A percentile compares a stretch with the other conserved stretches of the same genome.
Evolutionary conservation across 345 rosid genomes (phyloP).

Genomic region (Raphanus sativus): DNA sequence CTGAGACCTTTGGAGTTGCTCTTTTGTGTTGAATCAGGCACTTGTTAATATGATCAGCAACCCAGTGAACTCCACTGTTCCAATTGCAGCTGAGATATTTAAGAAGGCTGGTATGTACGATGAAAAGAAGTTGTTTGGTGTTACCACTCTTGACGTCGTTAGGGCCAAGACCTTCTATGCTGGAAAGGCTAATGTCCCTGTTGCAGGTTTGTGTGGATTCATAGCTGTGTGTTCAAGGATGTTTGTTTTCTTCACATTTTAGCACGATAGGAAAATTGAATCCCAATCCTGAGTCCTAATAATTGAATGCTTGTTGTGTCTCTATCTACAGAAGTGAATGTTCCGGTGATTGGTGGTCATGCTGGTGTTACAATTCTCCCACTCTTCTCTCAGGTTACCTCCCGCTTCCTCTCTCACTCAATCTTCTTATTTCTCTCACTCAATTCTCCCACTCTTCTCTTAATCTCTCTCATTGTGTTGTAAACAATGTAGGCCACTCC

Average conservation of each 20-base stretch:
- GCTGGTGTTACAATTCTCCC: conserved; percentile 81
- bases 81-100: conserved; percentile 73
- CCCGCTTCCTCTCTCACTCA: neutral
- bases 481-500: conserved; percentile 60
- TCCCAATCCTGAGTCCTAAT: neutral
- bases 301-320: conserved; percentile 5
- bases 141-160: conserved; percentile 78
- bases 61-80: conserved; percentile 80
- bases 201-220: conserved; percentile 21
- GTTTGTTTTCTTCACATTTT: neutral
- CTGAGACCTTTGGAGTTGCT: neutral
- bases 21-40: conserved; percentile 18
- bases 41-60: conserved; percentile 78
- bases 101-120: conserved; percentile 71
- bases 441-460: conserved; percentile 76
- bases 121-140: conserved; percentile 69
- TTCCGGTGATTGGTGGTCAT: conserved; percentile 62
- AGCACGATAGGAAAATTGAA: too few species aligned
- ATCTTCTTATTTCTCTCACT: neutral
- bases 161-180: conserved; percentile 84
- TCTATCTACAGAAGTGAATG: conserved; percentile 51
- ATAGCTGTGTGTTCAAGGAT: too few species aligned
- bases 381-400: conserved; percentile 65
- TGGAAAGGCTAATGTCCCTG: conserved; percentile 63
- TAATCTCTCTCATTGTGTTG: conserved; percentile 25